Percentiles rank a stretch among this genome's conserved stretches.
These are phyloP conservation scores for Platanus orientalis DNA, from an alignment of 164 flowering plant genomes.

Conservation along the genomic window DNA sequence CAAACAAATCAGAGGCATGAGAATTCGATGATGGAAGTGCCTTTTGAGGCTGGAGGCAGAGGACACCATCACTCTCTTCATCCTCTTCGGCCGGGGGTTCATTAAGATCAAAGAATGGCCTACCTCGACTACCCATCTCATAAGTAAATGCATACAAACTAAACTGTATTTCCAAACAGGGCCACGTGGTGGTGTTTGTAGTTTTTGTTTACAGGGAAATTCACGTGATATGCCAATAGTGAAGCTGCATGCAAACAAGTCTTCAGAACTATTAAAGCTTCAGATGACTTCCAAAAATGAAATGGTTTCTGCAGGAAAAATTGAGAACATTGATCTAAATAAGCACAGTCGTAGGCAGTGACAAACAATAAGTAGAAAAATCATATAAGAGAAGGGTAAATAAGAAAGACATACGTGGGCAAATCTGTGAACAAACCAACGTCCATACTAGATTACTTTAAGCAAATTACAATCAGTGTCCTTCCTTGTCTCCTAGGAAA, in stretches of 20 bases:
- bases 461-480: background rate
- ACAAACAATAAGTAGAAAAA: background rate
- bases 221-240: constrained; percentile 32
- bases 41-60: constrained; percentile 50
- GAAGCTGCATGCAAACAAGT: background rate
- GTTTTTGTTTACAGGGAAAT: constrained; percentile 20
- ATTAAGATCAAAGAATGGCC: constrained; percentile 62
- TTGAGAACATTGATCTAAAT: background rate
- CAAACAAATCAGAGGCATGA: constrained; percentile 27
- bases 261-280: background rate
- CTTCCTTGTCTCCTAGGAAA: background rate
- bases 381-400: background rate
- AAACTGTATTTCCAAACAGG: constrained; percentile 18
- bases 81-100: constrained; percentile 62
- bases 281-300: constrained; percentile 2
- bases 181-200: constrained; percentile 4
- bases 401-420: background rate
- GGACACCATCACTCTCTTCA: constrained; percentile 37
- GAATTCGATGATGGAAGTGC: constrained; percentile 36
- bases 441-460: background rate
- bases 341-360: background rate
- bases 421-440: background rate
- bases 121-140: constrained; percentile 67
- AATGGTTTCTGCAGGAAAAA: constrained; percentile 11
- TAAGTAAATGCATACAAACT: constrained; percentile 46